These are phyloP conservation scores for Calycina herbarum DNA, from an alignment of 2,329 filamentous ascomycete genomes.

Conservation along the genomic window DNA sequence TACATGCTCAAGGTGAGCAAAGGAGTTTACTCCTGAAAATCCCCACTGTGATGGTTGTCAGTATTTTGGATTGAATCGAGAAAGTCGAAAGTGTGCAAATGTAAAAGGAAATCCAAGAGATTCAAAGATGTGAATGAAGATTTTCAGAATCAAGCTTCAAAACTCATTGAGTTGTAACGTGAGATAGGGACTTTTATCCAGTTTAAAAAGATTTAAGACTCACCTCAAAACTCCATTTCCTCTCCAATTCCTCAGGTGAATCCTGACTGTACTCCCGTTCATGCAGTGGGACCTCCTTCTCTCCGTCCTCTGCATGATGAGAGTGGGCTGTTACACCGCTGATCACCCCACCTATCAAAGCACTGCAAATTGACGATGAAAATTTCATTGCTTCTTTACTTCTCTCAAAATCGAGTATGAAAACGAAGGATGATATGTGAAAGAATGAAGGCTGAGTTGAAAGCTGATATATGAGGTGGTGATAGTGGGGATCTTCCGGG, in stretches of 20 bases:
- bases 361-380: background rate
- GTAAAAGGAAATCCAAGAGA: background rate
- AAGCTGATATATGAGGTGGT: background rate
- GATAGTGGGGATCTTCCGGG: background rate
- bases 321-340: conserved; percentile 20
- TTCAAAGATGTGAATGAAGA: background rate
- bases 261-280: conserved; percentile 49
- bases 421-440: background rate
- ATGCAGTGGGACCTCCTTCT: conserved; percentile 40
- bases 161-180: too few species aligned
- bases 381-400: background rate
- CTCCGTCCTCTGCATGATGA: conserved; percentile 29
- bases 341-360: conserved; percentile 4
- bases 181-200: too few species aligned
- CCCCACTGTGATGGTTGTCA: conserved; percentile 46
- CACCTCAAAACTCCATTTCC: conserved; percentile 60
- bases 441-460: background rate
- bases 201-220: conserved; percentile 24
- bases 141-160: too few species aligned
- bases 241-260: conserved; percentile 52
- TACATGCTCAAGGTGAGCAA: conserved; percentile 68
- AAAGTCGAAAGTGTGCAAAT: background rate
- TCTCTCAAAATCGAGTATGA: too few species aligned
- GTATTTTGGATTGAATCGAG: background rate
- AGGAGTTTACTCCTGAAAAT: conserved; percentile 74